Evolutionary conservation across 75 land plant genomes (phyloP), one percentile per base, ranked within the genome.

Genomic region (Pseudotsuga menziesii): DNA sequence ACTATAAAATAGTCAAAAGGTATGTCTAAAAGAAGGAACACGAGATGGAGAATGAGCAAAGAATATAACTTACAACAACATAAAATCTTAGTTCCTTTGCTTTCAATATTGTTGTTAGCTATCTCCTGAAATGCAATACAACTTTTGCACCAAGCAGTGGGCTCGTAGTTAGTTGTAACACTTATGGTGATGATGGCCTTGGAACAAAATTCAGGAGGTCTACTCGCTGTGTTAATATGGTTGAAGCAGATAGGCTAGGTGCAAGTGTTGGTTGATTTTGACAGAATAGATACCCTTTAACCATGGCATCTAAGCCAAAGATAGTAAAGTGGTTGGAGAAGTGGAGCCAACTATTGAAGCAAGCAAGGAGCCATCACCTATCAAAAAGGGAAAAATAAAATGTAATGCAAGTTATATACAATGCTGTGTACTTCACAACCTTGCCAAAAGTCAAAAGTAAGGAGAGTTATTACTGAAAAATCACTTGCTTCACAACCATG

Each of bases 321-420:
- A 48, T 48, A 48, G 54, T 9, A 48, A 48, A 9, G 54, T 48
- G 9, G 54, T 48, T 48, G 54, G 9, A 48, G 54, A 48, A 48
- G 54, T 48, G 12, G 54, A 9, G 54, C 54, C 54, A 48, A 48
- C 54, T 48, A 77, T 44, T 48, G 5, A 54, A 27, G 39, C 25
- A 54, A 27, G 39, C 25, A 52, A 75, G 6, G n/a, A 32, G 29
- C 77, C 71, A 55, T 36, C 11, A 29, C 26, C 14, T 32, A 22
- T 19, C 76, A 56, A 54, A 58, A 25, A 60, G 54, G 78, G 39
- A 25, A 29, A 22, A 75, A n/a, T 75, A 39, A 26, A 55, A 57
- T 67, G 22, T 61, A 69, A 44, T 56, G 22, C 66, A 62, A 23
- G 26, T 23, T 62, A 62, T 9, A 26, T 15, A 15, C 66, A 12